Conservation (phyloP, 257 asterid species). For the Penstemon barbatus region DNA sequence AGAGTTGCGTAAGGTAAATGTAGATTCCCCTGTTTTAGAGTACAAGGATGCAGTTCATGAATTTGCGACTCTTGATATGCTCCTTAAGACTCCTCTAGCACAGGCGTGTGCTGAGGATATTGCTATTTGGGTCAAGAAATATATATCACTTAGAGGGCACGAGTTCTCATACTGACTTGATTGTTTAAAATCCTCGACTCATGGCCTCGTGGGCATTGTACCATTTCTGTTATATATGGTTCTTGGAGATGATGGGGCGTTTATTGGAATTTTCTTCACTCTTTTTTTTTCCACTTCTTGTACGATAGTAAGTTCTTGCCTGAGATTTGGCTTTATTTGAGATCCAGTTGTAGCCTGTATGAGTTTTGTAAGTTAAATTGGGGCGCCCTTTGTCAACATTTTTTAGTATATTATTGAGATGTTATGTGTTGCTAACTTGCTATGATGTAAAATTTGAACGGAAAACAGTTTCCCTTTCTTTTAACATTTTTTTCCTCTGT, state of each 20-base stretch:
- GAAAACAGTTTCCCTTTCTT: no score
- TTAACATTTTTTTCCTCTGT: no score
- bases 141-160: constrained; percentile 82
- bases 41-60: constrained; percentile 90
- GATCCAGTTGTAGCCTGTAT: no score
- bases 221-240: constrained; percentile 19
- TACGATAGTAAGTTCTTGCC: no score
- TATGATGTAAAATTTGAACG: neutral
- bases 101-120: constrained; percentile 87
- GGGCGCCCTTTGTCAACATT: neutral
- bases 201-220: constrained; percentile 12
- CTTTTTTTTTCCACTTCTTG: neutral
- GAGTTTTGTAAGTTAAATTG: no score
- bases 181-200: neutral
- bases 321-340: no score
- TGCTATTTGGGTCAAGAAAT: constrained; percentile 92
- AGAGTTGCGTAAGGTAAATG: constrained; percentile 85
- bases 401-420: constrained; percentile 30
- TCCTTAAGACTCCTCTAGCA: constrained; percentile 84
- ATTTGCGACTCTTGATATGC: constrained; percentile 86
- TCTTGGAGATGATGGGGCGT: constrained; percentile 21
- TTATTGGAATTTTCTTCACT: constrained; percentile 17
- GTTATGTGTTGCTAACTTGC: constrained; percentile 17
- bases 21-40: constrained; percentile 84
- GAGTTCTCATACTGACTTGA: constrained; percentile 77